Evolutionary conservation across 2,329 filamentous ascomycete species (phyloP).

Genomic region (Camillea tinctor): DNA sequence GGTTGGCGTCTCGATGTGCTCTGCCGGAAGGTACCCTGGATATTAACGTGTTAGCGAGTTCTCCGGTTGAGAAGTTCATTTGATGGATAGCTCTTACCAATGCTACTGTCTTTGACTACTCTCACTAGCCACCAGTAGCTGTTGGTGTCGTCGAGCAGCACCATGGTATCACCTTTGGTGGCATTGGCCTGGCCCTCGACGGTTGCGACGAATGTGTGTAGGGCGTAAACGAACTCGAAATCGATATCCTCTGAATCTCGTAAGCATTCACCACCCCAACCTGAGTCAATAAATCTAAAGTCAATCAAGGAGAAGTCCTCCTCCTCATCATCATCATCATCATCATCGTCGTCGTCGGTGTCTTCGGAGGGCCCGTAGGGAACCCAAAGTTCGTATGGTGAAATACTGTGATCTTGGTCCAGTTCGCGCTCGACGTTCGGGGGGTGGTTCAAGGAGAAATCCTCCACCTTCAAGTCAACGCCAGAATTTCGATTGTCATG

Average conservation of each 20-base stretch:
- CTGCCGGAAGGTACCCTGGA: slow-evolving; percentile 87
- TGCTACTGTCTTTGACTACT: slow-evolving; percentile 96
- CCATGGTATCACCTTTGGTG: slow-evolving; percentile 98
- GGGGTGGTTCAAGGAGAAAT: slow-evolving; percentile 16
- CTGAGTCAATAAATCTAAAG: slow-evolving; percentile 65
- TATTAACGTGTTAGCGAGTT: not conserved
- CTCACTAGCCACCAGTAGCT: slow-evolving; percentile 99
- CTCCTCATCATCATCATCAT: slow-evolving; percentile 66
- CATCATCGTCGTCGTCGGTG: too few relatives aligned
- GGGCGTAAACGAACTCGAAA: slow-evolving; percentile 98
- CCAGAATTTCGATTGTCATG: slow-evolving; percentile 10
- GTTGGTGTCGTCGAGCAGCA: slow-evolving; percentile 95
- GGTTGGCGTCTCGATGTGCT: slow-evolving; percentile 97
- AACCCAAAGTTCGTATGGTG: slow-evolving; percentile 36
- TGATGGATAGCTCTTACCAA: slow-evolving; percentile 59
- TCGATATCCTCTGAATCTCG: slow-evolving; percentile 95
- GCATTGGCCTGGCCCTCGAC: slow-evolving; percentile 98
- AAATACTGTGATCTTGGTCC: slow-evolving; percentile 29
- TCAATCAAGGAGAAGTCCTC: slow-evolving; percentile 53
- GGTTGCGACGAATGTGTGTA: slow-evolving; percentile 96
- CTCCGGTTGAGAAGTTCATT: not conserved
- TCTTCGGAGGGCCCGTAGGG: slow-evolving; percentile 47
- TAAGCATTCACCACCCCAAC: slow-evolving; percentile 83
- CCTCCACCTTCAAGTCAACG: slow-evolving; percentile 17
- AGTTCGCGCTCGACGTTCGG: slow-evolving; percentile 10